phyloP scores from a whole-genome alignment of 2,329 filamentous ascomycete genomes.

The Paraphoma sp. region DNA sequence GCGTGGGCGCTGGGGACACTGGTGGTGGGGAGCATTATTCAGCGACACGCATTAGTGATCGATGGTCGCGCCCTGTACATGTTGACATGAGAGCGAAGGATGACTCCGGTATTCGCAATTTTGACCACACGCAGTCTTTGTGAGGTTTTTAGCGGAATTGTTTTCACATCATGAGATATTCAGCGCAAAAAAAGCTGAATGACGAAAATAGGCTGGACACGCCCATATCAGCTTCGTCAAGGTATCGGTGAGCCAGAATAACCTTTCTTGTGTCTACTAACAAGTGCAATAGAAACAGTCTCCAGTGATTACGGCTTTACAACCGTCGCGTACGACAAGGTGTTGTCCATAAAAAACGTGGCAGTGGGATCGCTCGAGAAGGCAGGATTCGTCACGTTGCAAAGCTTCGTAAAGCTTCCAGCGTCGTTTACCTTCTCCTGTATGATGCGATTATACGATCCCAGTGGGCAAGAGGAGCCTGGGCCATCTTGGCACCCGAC shows the following conservation, averaged over 20 bases:
- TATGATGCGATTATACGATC: constrained; percentile 48
- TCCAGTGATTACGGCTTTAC: constrained; percentile 28
- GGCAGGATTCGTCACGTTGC: constrained; percentile 37
- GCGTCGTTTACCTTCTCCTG: constrained; percentile 52
- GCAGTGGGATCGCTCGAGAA: constrained; percentile 23
- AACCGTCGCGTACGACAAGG: constrained; percentile 26
- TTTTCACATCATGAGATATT: no score
- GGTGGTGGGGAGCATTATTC: constrained; percentile 6
- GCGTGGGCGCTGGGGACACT: not conserved
- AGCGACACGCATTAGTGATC: not conserved
- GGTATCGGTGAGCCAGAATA: no score
- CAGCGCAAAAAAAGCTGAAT: not conserved
- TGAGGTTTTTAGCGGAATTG: no score
- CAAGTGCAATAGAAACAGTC: not conserved
- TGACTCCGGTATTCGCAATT: not conserved
- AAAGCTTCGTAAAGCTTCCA: constrained; percentile 59
- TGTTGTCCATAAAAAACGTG: constrained; percentile 36
- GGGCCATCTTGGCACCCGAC: constrained; percentile 63
- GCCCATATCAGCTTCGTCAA: no score
- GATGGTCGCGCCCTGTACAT: constrained; percentile 6
- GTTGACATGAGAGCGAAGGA: not conserved
- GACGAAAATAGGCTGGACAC: no score
- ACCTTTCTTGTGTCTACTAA: no score
- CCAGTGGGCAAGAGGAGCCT: constrained; percentile 47
- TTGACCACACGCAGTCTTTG: not conserved